A percentile compares a stretch with the other conserved stretches of the same genome.
Evolutionary conservation across 345 rosid genomes (phyloP).

Genomic region (Camelina neglecta): DNA sequence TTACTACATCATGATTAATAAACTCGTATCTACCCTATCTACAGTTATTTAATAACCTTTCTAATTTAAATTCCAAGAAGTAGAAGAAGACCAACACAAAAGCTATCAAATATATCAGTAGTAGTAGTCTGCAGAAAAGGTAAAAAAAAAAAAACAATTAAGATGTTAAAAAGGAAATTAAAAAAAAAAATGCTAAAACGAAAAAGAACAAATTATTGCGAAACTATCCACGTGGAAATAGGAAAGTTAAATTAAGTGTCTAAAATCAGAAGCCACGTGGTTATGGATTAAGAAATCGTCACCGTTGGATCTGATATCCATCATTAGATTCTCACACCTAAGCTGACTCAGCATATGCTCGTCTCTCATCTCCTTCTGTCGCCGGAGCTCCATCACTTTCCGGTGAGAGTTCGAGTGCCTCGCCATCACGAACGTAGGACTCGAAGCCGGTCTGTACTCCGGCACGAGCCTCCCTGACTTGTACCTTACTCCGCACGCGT

Average conservation of each 20-base stretch:
- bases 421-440: conserved; percentile 44
- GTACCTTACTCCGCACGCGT: conserved; percentile 66
- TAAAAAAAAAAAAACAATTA: conserved; percentile 21
- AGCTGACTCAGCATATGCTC: conserved; percentile 52
- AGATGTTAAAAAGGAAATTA: not conserved
- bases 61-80: not conserved
- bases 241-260: conserved; percentile 60
- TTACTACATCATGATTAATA: not conserved
- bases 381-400: conserved; percentile 47
- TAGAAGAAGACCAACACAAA: not conserved
- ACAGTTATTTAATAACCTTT: not conserved
- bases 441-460: conserved; percentile 46
- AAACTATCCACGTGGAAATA: conserved; percentile 35
- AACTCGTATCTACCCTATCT: conserved; percentile 11
- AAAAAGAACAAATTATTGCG: conserved; percentile 13
- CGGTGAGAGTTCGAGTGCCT: conserved; percentile 48
- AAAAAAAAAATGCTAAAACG: not conserved
- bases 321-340: conserved; percentile 56
- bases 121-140: conserved; percentile 18
- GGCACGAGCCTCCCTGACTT: conserved; percentile 47
- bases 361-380: conserved; percentile 46
- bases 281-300: conserved; percentile 72
- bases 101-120: conserved; percentile 14
- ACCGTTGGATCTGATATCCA: conserved; percentile 65
- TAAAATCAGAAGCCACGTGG: conserved; percentile 74